phyloP scores from a whole-genome alignment of 305 asterid species.

The Solanum hybrid region DNA sequence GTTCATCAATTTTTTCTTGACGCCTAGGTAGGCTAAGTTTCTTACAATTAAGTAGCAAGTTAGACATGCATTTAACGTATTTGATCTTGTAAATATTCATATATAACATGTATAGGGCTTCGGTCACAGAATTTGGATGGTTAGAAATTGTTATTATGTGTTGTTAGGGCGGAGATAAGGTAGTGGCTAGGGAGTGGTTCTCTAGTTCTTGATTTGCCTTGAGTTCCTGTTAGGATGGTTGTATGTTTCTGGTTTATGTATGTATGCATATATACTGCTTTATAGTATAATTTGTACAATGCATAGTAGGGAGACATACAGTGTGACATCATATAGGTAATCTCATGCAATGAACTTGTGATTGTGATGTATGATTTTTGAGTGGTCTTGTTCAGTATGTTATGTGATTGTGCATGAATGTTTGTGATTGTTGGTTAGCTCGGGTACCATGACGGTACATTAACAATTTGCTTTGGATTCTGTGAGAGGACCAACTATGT shows the following conservation, averaged over 20 bases:
- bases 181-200: neutral
- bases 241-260: neutral
- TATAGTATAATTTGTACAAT: neutral
- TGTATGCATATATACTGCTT: neutral
- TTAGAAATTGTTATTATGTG: neutral
- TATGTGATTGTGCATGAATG: neutral
- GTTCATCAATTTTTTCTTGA: neutral
- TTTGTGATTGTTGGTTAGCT: neutral
- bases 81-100: too few species aligned
- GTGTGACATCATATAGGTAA: neutral
- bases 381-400: neutral
- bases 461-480: neutral
- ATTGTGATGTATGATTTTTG: neutral
- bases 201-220: neutral
- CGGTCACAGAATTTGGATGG: neutral
- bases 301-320: neutral
- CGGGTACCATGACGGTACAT: neutral
- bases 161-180: neutral
- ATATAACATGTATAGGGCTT: neutral
- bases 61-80: neutral
- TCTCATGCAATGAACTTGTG: neutral
- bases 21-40: neutral
- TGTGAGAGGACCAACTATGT: neutral
- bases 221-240: neutral
- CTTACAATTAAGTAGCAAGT: neutral